Evolutionary conservation across 1,139 yeast species (phyloP).

Genomic region (Saccharomyces hybrid): DNA sequence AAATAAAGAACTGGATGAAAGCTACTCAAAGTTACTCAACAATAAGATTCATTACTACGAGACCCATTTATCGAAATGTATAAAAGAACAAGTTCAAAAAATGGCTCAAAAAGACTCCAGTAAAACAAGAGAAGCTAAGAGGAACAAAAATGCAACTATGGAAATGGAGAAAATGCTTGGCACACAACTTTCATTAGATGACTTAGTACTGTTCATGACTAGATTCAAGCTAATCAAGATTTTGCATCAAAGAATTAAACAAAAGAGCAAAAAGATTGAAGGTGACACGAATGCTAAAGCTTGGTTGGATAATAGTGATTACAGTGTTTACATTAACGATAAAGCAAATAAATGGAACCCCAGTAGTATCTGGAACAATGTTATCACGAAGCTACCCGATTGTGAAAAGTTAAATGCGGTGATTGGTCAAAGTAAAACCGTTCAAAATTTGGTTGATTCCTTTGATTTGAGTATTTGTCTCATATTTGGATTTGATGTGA

Average conservation of each 20-base stretch:
- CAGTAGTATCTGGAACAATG: conserved; percentile 42
- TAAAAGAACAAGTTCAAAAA: conserved; percentile 25
- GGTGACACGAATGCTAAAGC: conserved; percentile 11
- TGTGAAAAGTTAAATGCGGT: conserved; percentile 33
- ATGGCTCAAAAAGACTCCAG: not conserved
- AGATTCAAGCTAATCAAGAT: not conserved
- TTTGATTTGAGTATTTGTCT: not conserved
- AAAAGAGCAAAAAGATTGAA: conserved; percentile 6
- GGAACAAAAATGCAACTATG: not conserved
- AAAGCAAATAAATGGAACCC: conserved; percentile 37
- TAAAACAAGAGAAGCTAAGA: not conserved
- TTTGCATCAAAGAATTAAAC: conserved; percentile 10
- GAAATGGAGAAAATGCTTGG: not conserved
- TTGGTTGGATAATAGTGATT: conserved; percentile 28
- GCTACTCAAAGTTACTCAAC: conserved; percentile 42
- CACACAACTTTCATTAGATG: not conserved
- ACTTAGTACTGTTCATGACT: not conserved
- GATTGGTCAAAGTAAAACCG: conserved; percentile 22
- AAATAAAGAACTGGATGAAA: conserved; percentile 36
- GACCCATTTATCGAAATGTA: conserved; percentile 35
- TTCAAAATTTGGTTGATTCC: not conserved
- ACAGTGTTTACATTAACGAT: conserved; percentile 22
- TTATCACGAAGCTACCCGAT: conserved; percentile 33
- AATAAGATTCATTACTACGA: conserved; percentile 46
- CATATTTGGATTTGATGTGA: conserved; percentile 32